phyloP scores from a whole-genome alignment of 1,284 basidiomycete species.

The Irpex sp. region DNA sequence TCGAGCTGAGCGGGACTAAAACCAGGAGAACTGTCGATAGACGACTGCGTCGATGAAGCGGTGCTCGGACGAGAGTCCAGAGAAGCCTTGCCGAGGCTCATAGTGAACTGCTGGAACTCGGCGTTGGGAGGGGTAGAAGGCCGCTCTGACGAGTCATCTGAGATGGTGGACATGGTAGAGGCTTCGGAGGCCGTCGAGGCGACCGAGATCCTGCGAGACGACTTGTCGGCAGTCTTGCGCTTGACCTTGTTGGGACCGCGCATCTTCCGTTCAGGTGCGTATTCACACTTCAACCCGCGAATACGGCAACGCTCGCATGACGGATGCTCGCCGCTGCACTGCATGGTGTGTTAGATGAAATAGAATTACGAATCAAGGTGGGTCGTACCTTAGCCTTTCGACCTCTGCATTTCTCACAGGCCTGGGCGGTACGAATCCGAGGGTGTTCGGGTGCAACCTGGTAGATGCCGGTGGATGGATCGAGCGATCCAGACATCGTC shows the following conservation, averaged over 20 bases:
- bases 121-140: not conserved
- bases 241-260: conserved; percentile 59
- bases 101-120: conserved; percentile 1
- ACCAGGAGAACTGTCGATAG: not conserved
- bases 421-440: conserved; percentile 42
- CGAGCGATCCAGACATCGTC: conserved; percentile 52
- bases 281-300: conserved; percentile 35
- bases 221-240: conserved; percentile 13
- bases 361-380: not conserved
- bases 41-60: not conserved
- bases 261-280: conserved; percentile 56
- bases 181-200: conserved; percentile 4
- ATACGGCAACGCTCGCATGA: conserved; percentile 32
- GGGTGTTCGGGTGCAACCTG: conserved; percentile 58
- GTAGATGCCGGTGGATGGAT: conserved; percentile 56
- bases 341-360: not conserved
- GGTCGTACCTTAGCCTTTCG: conserved; percentile 39
- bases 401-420: conserved; percentile 40
- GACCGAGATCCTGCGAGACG: conserved; percentile 16
- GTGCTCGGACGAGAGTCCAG: not conserved
- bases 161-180: conserved; percentile 16
- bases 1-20: not conserved
- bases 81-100: not conserved
- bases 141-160: conserved; percentile 12
- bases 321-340: conserved; percentile 40